These are phyloP conservation scores for Picea sitchensis DNA, from an alignment of 75 land plant genomes.

Conservation along the genomic window DNA sequence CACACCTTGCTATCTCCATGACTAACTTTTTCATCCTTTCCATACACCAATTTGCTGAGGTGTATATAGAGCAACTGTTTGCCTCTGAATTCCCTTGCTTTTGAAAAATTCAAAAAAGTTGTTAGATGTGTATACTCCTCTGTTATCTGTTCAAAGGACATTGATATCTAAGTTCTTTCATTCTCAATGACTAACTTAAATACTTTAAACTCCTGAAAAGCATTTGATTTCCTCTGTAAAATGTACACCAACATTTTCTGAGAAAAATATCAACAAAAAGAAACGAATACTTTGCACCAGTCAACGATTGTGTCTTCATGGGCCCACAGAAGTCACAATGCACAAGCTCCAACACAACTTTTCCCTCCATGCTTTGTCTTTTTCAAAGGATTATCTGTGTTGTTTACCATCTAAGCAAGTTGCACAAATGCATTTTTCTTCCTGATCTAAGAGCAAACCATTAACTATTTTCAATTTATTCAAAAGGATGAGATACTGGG, in stretches of 20 bases:
- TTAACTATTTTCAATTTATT: not conserved
- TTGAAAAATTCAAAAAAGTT: not conserved
- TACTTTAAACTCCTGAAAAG: not conserved
- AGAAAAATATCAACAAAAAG: not conserved
- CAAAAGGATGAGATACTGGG: not conserved
- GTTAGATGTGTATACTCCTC: not conserved
- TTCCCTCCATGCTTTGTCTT: too few species aligned
- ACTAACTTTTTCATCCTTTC: not conserved
- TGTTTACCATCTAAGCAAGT: too few species aligned
- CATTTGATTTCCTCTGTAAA: not conserved
- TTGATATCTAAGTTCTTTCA: not conserved
- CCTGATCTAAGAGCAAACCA: not conserved
- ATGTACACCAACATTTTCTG: not conserved
- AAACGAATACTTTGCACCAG: not conserved
- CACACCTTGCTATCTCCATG: not conserved
- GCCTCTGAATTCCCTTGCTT: not conserved
- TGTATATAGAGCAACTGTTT: not conserved
- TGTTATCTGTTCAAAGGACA: not conserved
- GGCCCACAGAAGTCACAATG: not conserved
- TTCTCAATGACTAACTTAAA: not conserved
- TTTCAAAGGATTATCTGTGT: too few species aligned
- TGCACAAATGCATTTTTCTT: too few species aligned
- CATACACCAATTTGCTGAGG: not conserved
- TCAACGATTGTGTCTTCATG: not conserved
- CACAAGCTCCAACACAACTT: not conserved